Base-by-base conservation (phyloP, 2,329 filamentous ascomycete species). In the Fusarium compactum region DNA sequence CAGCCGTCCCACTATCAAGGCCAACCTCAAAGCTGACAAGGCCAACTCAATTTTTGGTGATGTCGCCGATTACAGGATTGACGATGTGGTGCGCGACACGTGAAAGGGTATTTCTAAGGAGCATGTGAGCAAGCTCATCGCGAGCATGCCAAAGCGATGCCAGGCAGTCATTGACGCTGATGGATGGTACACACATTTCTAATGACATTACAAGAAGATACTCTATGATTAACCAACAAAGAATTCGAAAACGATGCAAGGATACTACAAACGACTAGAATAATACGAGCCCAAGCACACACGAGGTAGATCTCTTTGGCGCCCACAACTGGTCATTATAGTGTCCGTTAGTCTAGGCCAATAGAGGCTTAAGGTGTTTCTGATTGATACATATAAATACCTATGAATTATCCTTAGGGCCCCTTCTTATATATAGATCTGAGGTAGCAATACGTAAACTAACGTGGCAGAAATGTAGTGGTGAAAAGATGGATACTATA, bases 131-230 rank as follows among this genome's bases (percentile, higher is more conserved):
- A 29, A 38, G 9, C 55, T 69, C 27, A 25, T 71, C 4, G 52
- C 51, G 38, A 60, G 51, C 41, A 71, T 71, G 68, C 24, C 52
- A 12, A 20, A 32, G 3, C 64, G 68, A 40, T 71, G 68, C 46
- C 59, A 71, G 46, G 68, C 68, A 15, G 41, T 71, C 15, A 66
- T 71, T 18, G 55, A 65, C 27, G 68, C 64, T n/a, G 18, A 69
- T 25, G 68, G 68, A 10, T 41, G 56, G 56, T 43, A 71, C 40
- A 71, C 64, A 11, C 50, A 40, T 11, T 54, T 57, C 32, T 69
- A 22, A 55, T 27, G 22, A 16, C 15, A 5, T 22, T 24, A 60
- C 25, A 27, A 53, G 43, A 29, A 25, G 30, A 38, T 25, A 30
- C 6, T 4, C 18, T 38, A 38, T 38, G 34, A 38, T 38, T 38